Evolutionary conservation across 2,329 filamentous ascomycete genomes (phyloP).

Genomic region (Raffaelea arxii): DNA sequence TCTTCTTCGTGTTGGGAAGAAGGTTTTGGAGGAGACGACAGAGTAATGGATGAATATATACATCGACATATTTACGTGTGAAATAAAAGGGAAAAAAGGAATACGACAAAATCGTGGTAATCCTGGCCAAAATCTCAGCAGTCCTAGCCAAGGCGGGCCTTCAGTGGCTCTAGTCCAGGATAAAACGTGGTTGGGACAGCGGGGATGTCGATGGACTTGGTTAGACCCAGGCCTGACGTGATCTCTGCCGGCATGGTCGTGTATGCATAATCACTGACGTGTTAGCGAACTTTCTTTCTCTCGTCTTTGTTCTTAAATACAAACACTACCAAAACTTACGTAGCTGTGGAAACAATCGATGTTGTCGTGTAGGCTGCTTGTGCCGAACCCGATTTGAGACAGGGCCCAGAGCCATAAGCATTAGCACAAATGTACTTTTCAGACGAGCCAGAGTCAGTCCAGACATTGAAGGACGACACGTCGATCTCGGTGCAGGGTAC

Average conservation of each 20-base stretch:
- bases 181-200: slow-evolving; percentile 13
- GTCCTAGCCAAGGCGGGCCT: no score
- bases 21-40: no score
- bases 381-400: slow-evolving; percentile 6
- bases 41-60: no score
- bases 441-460: slow-evolving; percentile 12
- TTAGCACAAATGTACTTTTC: slow-evolving; percentile 13
- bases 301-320: no score
- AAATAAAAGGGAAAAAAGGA: no score
- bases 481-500: slow-evolving; percentile 13
- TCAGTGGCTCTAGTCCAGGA: no score
- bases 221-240: slow-evolving; percentile 7
- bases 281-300: no score
- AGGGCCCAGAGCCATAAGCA: slow-evolving; percentile 13
- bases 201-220: slow-evolving; percentile 10
- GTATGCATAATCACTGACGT: not conserved
- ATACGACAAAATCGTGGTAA: no score
- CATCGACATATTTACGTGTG: no score
- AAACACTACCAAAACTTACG: slow-evolving; percentile 7
- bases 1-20: no score
- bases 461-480: slow-evolving; percentile 13
- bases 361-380: slow-evolving; percentile 4
- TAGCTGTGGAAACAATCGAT: slow-evolving; percentile 6
- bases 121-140: no score
- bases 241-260: slow-evolving; percentile 12